Evolutionary conservation across 1,139 yeast species (phyloP).

Genomic region (Candida mesenterica): DNA sequence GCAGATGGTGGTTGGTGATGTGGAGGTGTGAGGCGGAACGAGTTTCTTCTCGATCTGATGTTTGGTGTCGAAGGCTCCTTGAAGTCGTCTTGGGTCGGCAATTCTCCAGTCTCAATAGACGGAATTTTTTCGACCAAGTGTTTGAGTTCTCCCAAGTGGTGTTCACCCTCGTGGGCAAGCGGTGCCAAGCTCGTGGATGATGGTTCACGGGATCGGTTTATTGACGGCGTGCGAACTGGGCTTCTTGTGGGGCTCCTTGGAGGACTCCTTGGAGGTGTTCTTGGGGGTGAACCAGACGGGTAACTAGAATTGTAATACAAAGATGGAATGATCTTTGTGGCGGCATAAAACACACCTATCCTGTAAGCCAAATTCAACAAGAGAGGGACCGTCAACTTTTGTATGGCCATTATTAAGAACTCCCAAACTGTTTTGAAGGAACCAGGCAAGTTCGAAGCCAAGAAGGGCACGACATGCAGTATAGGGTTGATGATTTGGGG

Average conservation of each 20-base stretch:
- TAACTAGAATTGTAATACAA: conserved; percentile 45
- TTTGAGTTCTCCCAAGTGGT: not conserved
- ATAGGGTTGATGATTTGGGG: conserved; percentile 41
- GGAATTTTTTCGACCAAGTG: conserved; percentile 3
- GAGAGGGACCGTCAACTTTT: conserved; percentile 79
- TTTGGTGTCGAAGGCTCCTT: conserved; percentile 3
- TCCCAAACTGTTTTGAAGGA: conserved; percentile 67
- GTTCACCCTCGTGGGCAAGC: conserved; percentile 2
- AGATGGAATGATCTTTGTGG: conserved; percentile 89
- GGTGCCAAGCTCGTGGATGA: conserved; percentile 14
- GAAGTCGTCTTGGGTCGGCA: not conserved
- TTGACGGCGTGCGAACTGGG: conserved; percentile 31
- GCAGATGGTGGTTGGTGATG: conserved; percentile 37
- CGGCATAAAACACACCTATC: conserved; percentile 85
- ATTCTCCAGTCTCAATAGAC: conserved; percentile 2
- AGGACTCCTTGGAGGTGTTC: conserved; percentile 30
- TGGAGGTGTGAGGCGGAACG: conserved; percentile 19
- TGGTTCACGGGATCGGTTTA: conserved; percentile 18
- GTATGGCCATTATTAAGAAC: conserved; percentile 64
- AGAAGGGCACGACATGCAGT: conserved; percentile 43
- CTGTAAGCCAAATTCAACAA: conserved; percentile 80
- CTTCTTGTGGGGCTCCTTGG: conserved; percentile 34
- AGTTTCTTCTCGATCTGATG: conserved; percentile 6
- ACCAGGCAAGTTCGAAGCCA: conserved; percentile 55
- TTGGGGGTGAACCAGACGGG: conserved; percentile 23